A percentile compares a stretch with the other conserved stretches of the same genome.
Evolutionary conservation across 2,329 filamentous ascomycete species (phyloP).

Genomic region (Cladosporium sp.): DNA sequence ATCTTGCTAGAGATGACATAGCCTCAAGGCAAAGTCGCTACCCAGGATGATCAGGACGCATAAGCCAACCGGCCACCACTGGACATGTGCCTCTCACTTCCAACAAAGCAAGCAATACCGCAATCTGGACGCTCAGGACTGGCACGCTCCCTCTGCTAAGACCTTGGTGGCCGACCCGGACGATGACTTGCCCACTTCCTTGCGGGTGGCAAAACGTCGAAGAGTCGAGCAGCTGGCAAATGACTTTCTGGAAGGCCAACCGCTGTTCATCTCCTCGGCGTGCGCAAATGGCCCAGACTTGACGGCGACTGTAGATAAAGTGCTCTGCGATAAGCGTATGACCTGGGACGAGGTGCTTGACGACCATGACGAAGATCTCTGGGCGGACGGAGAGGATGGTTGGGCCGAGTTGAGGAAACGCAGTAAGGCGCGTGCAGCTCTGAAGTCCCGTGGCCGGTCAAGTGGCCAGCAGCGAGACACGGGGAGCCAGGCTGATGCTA

Average conservation of each 20-base stretch:
- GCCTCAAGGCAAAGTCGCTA: background rate
- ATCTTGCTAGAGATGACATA: background rate
- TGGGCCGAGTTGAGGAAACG: conserved; percentile 20
- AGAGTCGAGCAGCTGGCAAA: conserved; percentile 62
- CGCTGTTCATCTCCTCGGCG: conserved; percentile 61
- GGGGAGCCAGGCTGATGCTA: background rate
- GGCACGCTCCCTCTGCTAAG: conserved; percentile 31
- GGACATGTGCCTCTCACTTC: conserved; percentile 33
- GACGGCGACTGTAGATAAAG: conserved; percentile 28
- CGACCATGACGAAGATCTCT: conserved; percentile 14
- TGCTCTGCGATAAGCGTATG: conserved; percentile 15
- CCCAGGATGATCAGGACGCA: conserved; percentile 33
- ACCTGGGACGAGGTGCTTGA: conserved; percentile 12
- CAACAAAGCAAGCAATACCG: conserved; percentile 33
- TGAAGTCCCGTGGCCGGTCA: background rate
- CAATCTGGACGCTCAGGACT: conserved; percentile 29
- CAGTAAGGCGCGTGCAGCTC: conserved; percentile 1
- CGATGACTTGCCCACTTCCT: conserved; percentile 54
- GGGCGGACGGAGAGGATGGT: conserved; percentile 22
- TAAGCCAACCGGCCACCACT: conserved; percentile 31
- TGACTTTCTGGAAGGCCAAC: conserved; percentile 58
- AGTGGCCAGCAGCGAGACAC: background rate
- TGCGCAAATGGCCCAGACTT: conserved; percentile 16
- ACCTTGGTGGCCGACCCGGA: conserved; percentile 60
- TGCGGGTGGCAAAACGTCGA: conserved; percentile 52